phyloP scores from a whole-genome alignment of 352 stramenopile genomes.

The Pilasporangium apinafurcum region DNA sequence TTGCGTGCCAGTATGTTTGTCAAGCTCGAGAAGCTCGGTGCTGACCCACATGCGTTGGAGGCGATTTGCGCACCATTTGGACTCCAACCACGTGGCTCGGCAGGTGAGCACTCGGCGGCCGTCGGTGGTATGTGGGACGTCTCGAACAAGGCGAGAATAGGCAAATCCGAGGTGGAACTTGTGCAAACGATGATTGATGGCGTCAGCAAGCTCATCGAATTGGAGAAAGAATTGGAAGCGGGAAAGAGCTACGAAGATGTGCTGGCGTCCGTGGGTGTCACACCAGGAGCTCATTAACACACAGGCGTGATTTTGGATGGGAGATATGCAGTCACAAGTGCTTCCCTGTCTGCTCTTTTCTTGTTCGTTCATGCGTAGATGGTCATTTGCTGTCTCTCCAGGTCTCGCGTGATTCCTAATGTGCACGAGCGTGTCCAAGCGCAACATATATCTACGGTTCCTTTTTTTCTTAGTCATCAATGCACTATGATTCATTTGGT shows the following conservation, averaged over 20 bases:
- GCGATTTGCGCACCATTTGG: conserved; percentile 69
- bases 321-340: no score
- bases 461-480: no score
- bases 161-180: conserved; percentile 91
- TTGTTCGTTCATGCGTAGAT: no score
- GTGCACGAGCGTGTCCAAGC: no score
- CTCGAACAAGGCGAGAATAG: conserved; percentile 92
- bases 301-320: no score
- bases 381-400: no score
- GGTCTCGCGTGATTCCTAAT: no score
- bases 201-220: conserved; percentile 86
- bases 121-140: conserved; percentile 90
- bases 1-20: conserved; percentile 83
- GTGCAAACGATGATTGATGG: conserved; percentile 96
- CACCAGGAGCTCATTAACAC: conserved; percentile 1
- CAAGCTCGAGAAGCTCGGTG: conserved; percentile 72
- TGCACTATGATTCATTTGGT: no score
- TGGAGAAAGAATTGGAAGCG: conserved; percentile 85
- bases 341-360: no score
- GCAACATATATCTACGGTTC: no score
- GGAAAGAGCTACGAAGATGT: conserved; percentile 62
- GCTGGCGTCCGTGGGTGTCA: conserved; percentile 47
- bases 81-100: conserved; percentile 74
- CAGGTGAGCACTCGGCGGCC: conserved; percentile 77
- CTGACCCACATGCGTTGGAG: conserved; percentile 65